These are phyloP conservation scores for Globisporangium solare DNA, from an alignment of 352 stramenopile genomes.

Conservation along the genomic window DNA sequence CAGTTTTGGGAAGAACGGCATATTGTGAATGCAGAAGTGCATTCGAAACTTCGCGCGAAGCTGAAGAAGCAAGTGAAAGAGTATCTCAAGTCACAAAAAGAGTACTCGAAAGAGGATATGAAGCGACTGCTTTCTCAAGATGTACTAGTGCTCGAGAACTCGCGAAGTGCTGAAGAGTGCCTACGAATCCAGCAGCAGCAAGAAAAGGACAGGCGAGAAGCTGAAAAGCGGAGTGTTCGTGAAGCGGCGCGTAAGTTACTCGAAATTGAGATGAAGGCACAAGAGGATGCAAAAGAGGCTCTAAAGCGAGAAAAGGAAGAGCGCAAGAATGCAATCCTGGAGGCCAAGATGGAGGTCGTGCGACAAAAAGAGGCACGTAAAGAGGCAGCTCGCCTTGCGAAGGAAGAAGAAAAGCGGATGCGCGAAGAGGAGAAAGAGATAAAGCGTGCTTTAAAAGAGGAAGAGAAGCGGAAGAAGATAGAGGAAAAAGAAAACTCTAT, in stretches of 20 bases:
- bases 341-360: constrained; percentile 54
- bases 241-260: constrained; percentile 64
- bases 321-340: constrained; percentile 62
- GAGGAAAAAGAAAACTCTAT: constrained; percentile 71
- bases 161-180: constrained; percentile 37
- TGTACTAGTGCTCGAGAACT: constrained; percentile 33
- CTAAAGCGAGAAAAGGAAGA: constrained; percentile 63
- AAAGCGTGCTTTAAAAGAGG: constrained; percentile 58
- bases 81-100: constrained; percentile 22
- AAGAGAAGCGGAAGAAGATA: constrained; percentile 65
- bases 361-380: constrained; percentile 67
- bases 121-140: constrained; percentile 42
- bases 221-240: constrained; percentile 63
- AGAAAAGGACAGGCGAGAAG: constrained; percentile 55
- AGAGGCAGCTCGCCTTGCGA: constrained; percentile 50
- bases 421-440: constrained; percentile 70
- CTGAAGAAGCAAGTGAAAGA: constrained; percentile 59
- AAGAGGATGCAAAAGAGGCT: constrained; percentile 71
- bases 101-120: constrained; percentile 37
- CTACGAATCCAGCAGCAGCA: constrained; percentile 24
- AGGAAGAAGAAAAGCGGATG: constrained; percentile 64
- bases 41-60: constrained; percentile 52
- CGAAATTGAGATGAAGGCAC: constrained; percentile 73
- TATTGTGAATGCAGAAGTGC: constrained; percentile 47
- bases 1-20: constrained; percentile 85